Evolutionary conservation across 2,329 filamentous ascomycete species (phyloP), one percentile per base, ranked within the genome.

Genomic region (Lojkania enalia): DNA sequence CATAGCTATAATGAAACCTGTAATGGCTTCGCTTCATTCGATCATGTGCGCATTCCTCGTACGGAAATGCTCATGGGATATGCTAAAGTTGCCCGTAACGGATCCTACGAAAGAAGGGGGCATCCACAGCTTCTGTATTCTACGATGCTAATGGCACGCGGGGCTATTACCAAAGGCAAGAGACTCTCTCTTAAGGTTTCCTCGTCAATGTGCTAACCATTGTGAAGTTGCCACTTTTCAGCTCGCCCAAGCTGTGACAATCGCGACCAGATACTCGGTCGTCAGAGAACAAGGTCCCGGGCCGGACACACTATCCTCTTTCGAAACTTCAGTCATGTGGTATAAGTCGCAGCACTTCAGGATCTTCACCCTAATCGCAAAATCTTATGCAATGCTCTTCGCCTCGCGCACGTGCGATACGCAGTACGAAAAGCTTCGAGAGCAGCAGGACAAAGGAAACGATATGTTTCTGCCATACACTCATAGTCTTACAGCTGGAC

Each of bases 221-320:
- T n/a, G 7, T 14, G 66, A 66, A 54, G 70, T 76, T 42, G 74
- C 75, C 3, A 60, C 74, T 5, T 63, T 78, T 15, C 70, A 77
- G n/a, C 71, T 79, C 7, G 76, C 77, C 1, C 64, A 76, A 39
- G 76, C 77, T 9, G 72, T 77, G 2, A 79, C 77, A 0, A 71
- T 79, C 3, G 76, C 76, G 2, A 71, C 77, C 0, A 65, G 77
- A 29, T 79, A 79, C 47, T 69, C 71, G 0, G 68, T 70, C 2
- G 69, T 79, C 9, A 65, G 77, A 20, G 63, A 71, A 25, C 77
- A 79, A 48, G 50, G 49, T 12, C 30, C 49, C 3, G 52, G 50
- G 2, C 46, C 42, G 4, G 38, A 44, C 13, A 46, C 46, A 15
- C 23, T 43, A 1, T 12, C 29, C 3, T 23, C 25, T 0, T 33